phyloP scores from a whole-genome alignment of 2,329 filamentous ascomycete genomes.

The Dactylellina parvicollis region DNA sequence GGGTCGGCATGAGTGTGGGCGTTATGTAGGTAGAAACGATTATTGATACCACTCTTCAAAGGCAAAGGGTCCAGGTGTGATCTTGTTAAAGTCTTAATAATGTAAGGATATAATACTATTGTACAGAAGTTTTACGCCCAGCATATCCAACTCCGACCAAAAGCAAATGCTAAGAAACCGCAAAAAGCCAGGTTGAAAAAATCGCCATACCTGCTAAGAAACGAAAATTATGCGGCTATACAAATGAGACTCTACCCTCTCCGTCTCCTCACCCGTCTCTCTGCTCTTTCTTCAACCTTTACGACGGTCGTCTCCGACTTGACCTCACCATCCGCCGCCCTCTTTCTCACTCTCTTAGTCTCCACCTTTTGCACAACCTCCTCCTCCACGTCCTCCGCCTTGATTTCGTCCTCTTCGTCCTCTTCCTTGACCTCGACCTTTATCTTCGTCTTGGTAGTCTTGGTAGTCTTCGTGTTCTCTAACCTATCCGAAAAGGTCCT shows the following conservation, averaged over 20 bases:
- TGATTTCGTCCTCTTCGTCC: conserved; percentile 58
- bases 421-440: conserved; percentile 59
- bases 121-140: background rate
- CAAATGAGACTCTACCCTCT: conserved; percentile 1
- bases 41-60: conserved; percentile 35
- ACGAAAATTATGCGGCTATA: background rate
- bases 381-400: conserved; percentile 58
- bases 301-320: conserved; percentile 52
- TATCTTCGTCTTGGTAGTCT: conserved; percentile 58
- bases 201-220: background rate
- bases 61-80: background rate
- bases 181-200: background rate
- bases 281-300: conserved; percentile 56
- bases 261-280: conserved; percentile 53
- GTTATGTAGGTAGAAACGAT: conserved; percentile 20
- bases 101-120: conserved; percentile 1
- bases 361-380: conserved; percentile 59
- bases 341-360: conserved; percentile 54
- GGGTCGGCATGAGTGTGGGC: conserved; percentile 27
- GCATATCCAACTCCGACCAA: conserved; percentile 12
- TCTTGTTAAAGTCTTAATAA: background rate
- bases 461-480: conserved; percentile 58
- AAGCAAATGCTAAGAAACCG: background rate
- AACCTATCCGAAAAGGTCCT: conserved; percentile 78
- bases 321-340: conserved; percentile 57